Base-by-base conservation (phyloP, 805 yeast genomes). In the Yamadazyma akitaensis region DNA sequence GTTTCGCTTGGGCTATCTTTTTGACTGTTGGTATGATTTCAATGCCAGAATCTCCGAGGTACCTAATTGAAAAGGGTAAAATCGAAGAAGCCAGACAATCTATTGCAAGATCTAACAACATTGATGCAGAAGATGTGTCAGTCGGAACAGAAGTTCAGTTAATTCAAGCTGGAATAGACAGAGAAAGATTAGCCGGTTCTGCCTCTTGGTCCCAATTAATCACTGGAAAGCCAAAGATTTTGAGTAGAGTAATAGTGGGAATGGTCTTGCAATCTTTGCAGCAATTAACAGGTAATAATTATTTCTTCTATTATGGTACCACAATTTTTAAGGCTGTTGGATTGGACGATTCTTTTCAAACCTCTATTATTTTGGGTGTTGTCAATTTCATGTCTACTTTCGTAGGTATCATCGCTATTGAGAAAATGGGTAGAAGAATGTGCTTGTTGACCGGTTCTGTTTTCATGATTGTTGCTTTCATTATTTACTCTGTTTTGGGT, bases 31-130 rank as follows among this genome's bases (percentile, higher is more conserved):
- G 80, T 60, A 75, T 77, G 81, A 51, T 72, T 24, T 70, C 73
- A 53, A 80, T 82, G 76, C 88, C 89, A 31, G 90, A 84, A 67
- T 80, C 87, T 30, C 85, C 89, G 51, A 70, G 86, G 59, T 84
- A 62, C 67, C 73, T 84, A 65, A 72, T 80, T 50, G 80, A 76
- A 62, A 68, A 67, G 51, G 69, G 66, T 37, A 72, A 65, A 46
- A 51, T 71, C 31, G 83, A 79, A 30, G 80, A 78, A 47, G 88
- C 88, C 36, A 75, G 64, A 56, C 49, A 50, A 2, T 75, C 85
- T 11, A 63, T 84, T 53, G 82, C 84, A 24, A 75, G 60, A 55
- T 76, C 84, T 40, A 84, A 84, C 73, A 81, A 77, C 61, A 71
- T 76, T 34, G 54, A 73, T 5, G 54, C 65, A 12, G 85, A 83